These are phyloP conservation scores for Ustilago vetiveriae DNA, from an alignment of 1,284 basidiomycete species.

Conservation along the genomic window DNA sequence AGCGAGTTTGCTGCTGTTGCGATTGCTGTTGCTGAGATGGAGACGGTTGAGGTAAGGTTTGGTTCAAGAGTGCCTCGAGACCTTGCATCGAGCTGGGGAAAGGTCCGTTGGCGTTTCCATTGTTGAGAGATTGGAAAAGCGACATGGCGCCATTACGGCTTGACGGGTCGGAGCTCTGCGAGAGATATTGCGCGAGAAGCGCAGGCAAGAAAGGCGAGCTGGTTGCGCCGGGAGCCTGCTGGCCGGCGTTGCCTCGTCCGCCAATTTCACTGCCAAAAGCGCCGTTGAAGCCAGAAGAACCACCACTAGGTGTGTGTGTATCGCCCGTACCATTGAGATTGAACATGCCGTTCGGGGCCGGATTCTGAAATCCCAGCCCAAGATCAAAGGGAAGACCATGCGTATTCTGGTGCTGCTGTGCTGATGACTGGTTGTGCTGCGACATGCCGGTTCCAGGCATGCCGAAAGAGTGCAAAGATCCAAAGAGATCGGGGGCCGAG, in stretches of 20 bases:
- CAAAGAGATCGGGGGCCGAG: conserved; percentile 23
- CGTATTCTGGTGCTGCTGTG: conserved; percentile 5
- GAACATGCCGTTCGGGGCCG: conserved; percentile 18
- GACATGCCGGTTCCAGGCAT: conserved; percentile 13
- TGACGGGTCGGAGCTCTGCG: conserved; percentile 23
- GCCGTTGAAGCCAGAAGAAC: conserved; percentile 9
- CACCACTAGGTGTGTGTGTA: not conserved
- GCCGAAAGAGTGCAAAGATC: conserved; percentile 16
- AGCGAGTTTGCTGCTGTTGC: conserved; percentile 16
- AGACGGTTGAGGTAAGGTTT: conserved; percentile 16
- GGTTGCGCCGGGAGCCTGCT: conserved; percentile 10
- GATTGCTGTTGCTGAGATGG: conserved; percentile 10
- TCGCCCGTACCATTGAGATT: conserved; percentile 10
- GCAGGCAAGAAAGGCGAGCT: conserved; percentile 29
- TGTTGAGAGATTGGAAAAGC: conserved; percentile 36
- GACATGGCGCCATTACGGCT: conserved; percentile 31
- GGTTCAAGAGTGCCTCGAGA: conserved; percentile 28
- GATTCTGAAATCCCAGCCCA: conserved; percentile 19
- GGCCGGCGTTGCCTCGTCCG: conserved; percentile 4
- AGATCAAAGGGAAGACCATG: conserved; percentile 26
- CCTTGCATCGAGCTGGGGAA: conserved; percentile 16
- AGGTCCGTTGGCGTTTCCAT: conserved; percentile 12
- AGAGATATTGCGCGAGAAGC: conserved; percentile 47
- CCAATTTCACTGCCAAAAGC: conserved; percentile 15
- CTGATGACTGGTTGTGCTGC: conserved; percentile 7